phyloP scores from a whole-genome alignment of 1,284 basidiomycete species.

The Fomitopsis betulina region DNA sequence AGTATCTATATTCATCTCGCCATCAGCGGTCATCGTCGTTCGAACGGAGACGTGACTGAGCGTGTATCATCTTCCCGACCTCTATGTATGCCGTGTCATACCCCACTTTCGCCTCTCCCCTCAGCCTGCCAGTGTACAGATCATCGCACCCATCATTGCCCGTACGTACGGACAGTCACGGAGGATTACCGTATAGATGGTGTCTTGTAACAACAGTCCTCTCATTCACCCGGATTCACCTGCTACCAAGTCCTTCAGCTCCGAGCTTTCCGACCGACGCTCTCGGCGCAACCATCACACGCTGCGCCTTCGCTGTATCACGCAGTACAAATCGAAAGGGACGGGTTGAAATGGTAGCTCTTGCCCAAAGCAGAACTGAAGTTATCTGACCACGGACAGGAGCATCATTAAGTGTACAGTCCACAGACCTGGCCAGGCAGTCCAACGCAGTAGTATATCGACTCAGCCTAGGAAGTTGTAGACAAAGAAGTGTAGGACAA shows the following conservation, averaged over 20 bases:
- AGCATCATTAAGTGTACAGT: neutral
- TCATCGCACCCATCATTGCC: neutral
- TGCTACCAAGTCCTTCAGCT: neutral
- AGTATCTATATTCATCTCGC: constrained; percentile 12
- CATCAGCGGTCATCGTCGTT: constrained; percentile 68
- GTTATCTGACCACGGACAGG: too few relatives aligned
- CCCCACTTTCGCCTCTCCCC: neutral
- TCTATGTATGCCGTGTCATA: neutral
- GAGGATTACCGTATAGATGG: neutral
- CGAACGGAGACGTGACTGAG: constrained; percentile 43
- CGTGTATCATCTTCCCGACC: neutral
- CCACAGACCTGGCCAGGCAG: neutral
- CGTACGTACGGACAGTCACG: neutral
- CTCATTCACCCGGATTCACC: neutral
- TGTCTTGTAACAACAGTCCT: constrained; percentile 18
- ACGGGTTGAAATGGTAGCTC: too few relatives aligned
- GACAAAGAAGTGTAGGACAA: constrained; percentile 97
- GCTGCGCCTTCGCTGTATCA: too few relatives aligned
- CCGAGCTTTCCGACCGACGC: too few relatives aligned
- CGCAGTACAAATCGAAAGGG: too few relatives aligned
- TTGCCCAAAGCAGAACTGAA: too few relatives aligned
- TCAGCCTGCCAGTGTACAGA: constrained; percentile 4
- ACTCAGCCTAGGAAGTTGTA: constrained; percentile 89
- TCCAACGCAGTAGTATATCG: neutral
- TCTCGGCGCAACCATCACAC: too few relatives aligned